Conservation (phyloP, 495 filamentous ascomycete genomes). For the Stereocaulon alpinum region DNA sequence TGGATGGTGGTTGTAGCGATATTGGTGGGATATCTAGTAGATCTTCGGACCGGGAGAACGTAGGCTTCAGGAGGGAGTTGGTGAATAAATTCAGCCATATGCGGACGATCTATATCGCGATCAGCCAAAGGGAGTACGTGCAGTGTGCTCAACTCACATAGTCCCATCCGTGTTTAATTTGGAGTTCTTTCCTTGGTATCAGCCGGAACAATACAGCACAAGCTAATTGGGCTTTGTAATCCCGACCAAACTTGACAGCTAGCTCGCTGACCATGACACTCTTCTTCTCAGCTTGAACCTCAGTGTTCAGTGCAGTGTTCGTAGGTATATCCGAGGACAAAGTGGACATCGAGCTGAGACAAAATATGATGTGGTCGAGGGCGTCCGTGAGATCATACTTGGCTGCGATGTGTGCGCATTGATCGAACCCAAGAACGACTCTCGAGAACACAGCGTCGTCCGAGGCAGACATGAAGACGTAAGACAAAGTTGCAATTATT, state of each 20-base stretch:
- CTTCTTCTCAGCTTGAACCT: slow-evolving; percentile 83
- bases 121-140: slow-evolving; percentile 15
- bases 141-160: slow-evolving; percentile 44
- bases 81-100: slow-evolving; percentile 94
- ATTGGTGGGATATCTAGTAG: slow-evolving; percentile 72
- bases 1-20: slow-evolving; percentile 80
- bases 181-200: slow-evolving; percentile 67
- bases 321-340: slow-evolving; percentile 62
- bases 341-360: slow-evolving; percentile 80
- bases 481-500: slow-evolving; percentile 86
- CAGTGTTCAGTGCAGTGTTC: slow-evolving; percentile 85
- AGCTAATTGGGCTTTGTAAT: slow-evolving; percentile 86
- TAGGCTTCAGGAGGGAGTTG: slow-evolving; percentile 84
- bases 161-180: slow-evolving; percentile 71
- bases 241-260: slow-evolving; percentile 90
- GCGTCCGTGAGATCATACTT: slow-evolving; percentile 76
- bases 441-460: slow-evolving; percentile 95
- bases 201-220: slow-evolving; percentile 90
- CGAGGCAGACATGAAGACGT: slow-evolving; percentile 97
- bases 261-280: slow-evolving; percentile 99
- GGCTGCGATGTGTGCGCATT: slow-evolving; percentile 88
- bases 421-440: slow-evolving; percentile 87
- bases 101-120: slow-evolving; percentile 53
- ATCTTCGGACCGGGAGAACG: slow-evolving; percentile 60
- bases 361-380: slow-evolving; percentile 82